These are phyloP conservation scores for Pseudonitzschia pungens DNA, from an alignment of 108 stramenopile species.

Conservation along the genomic window DNA sequence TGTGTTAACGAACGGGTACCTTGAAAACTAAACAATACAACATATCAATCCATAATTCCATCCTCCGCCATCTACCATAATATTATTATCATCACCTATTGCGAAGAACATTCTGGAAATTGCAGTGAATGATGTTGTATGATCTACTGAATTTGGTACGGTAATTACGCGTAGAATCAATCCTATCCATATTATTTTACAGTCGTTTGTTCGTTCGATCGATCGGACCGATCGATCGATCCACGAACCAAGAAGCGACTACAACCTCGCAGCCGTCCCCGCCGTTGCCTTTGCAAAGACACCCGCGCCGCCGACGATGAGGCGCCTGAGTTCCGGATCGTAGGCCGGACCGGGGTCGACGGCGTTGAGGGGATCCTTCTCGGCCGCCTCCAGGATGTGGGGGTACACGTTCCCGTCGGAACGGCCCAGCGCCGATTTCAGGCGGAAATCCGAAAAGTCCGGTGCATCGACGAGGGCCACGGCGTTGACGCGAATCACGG, in stretches of 20 bases:
- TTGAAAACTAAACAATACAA: too few species aligned
- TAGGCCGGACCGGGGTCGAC: slow-evolving; percentile 68
- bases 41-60: too few species aligned
- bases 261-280: not conserved
- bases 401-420: slow-evolving; percentile 92
- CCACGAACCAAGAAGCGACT: not conserved
- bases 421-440: slow-evolving; percentile 85
- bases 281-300: slow-evolving; percentile 29
- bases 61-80: too few species aligned
- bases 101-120: too few species aligned
- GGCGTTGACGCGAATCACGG: slow-evolving; percentile 78
- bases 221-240: too few species aligned
- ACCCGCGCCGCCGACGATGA: slow-evolving; percentile 76
- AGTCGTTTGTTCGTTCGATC: too few species aligned
- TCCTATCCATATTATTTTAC: too few species aligned
- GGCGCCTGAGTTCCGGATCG: slow-evolving; percentile 65
- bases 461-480: slow-evolving; percentile 89
- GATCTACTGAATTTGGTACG: too few species aligned
- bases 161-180: too few species aligned
- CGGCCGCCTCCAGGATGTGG: slow-evolving; percentile 80
- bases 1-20: too few species aligned
- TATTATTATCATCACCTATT: too few species aligned
- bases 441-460: slow-evolving; percentile 85
- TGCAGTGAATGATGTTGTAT: too few species aligned
- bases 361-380: slow-evolving; percentile 76